A percentile compares a stretch with the other conserved stretches of the same genome.
Conservation (phyloP, 75 land plant genomes). For the Cunninghamia lanceolata region DNA sequence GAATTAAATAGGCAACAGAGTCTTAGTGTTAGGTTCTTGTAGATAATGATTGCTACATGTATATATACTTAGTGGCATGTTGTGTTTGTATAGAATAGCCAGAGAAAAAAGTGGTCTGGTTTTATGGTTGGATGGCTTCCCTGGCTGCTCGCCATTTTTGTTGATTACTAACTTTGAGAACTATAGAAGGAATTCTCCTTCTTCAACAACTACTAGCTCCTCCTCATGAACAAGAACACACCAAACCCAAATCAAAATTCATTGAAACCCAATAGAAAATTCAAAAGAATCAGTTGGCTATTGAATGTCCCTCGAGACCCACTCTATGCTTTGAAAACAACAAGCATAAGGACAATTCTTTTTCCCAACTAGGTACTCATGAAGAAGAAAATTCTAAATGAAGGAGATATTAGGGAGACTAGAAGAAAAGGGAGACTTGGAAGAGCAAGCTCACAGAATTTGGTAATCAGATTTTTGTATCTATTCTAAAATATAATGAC, state of each 20-base stretch:
- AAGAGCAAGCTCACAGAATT: constrained; percentile 18
- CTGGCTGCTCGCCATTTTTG: too few relatives aligned
- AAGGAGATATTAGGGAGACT: not conserved
- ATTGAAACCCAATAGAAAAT: constrained; percentile 38
- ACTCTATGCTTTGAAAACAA: not conserved
- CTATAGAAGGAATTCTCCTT: not conserved
- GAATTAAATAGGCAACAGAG: too few relatives aligned
- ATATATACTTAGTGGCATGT: too few relatives aligned
- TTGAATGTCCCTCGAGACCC: constrained; percentile 28
- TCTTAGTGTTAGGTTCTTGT: too few relatives aligned
- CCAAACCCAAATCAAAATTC: constrained; percentile 21
- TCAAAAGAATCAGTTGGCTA: constrained; percentile 48
- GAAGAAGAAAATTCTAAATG: not conserved
- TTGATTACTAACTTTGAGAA: too few relatives aligned
- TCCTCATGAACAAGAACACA: not conserved
- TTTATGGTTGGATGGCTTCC: too few relatives aligned
- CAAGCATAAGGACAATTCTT: not conserved
- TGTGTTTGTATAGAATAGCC: too few relatives aligned
- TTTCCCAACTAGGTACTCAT: not conserved
- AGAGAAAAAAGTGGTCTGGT: too few relatives aligned
- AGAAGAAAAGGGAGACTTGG: constrained; percentile 5
- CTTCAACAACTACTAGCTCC: constrained; percentile 7
- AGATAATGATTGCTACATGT: too few relatives aligned
- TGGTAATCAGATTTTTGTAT: not conserved
- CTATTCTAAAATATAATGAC: constrained; percentile 6